Percentiles rank a stretch among this genome's conserved stretches.
phyloP scores from a whole-genome alignment of 129 eudicot species.

The Flaveria bidentis region DNA sequence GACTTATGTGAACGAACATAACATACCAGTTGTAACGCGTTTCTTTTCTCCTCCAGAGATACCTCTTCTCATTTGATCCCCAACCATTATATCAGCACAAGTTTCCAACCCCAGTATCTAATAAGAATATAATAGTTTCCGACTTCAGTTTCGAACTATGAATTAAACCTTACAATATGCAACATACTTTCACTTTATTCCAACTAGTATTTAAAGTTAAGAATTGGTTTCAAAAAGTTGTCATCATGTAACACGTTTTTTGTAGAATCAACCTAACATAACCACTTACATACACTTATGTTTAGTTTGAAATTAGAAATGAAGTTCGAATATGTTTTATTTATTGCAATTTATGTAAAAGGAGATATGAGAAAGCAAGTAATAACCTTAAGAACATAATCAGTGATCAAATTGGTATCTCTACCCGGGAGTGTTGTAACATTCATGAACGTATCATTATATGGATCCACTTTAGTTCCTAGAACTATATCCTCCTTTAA shows the following conservation, averaged over 20 bases:
- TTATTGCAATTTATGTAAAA: neutral
- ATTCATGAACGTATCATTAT: constrained; percentile 41
- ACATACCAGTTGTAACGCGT: constrained; percentile 42
- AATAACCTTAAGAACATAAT: constrained; percentile 45
- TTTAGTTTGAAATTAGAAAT: neutral
- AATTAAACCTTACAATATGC: neutral
- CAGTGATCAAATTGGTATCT: constrained; percentile 31
- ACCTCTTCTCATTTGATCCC: constrained; percentile 48
- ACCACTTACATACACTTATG: neutral
- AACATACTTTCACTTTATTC: neutral
- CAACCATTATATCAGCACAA: constrained; percentile 47
- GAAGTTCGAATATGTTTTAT: neutral
- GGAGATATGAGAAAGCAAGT: neutral
- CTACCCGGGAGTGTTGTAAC: constrained; percentile 33
- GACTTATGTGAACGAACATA: neutral
- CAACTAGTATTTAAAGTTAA: no score
- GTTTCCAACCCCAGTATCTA: constrained; percentile 47
- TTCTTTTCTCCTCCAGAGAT: constrained; percentile 53
- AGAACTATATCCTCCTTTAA: constrained; percentile 39
- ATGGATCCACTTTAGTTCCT: constrained; percentile 33
- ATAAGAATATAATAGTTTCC: neutral
- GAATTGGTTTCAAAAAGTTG: no score
- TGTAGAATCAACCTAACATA: no score
- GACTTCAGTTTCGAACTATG: neutral
- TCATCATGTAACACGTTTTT: no score